Base-by-base conservation (phyloP, 2,329 filamentous ascomycete species). In the Fusarium agapanthi region DNA sequence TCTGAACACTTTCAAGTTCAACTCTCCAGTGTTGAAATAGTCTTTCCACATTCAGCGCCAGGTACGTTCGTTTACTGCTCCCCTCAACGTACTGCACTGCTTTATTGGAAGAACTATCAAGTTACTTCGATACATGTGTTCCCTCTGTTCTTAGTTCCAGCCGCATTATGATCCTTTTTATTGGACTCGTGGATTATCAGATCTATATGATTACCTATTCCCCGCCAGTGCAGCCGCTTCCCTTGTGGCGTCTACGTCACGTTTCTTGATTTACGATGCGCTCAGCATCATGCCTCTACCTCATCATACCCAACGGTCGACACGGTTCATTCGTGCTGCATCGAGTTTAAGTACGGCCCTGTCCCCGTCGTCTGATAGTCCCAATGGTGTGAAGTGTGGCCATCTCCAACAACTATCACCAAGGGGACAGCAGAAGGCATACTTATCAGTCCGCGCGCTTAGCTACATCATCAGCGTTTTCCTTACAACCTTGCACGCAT, bases 201-300 rank as follows among this genome's bases (percentile, higher is more conserved):
- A 40, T 54, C 47, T 51, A 60, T 71, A 59, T 50, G 57, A 63
- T 45, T 48, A 51, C 40, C 51, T 32, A 55, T 44, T 41, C 65
- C 69, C 65, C 61, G 70, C 70, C 65, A 61, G 57, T 61, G 53
- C 61, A 64, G 45, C n/a, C 59, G 58, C 44, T 45, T 41, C 61
- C 63, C 64, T 72, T 68, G 71, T 64, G 59, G 71, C 60, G 56
- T 64, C 65, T 76, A 76, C 75, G 74, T 76, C 75, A 76, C 74
- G 73, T 60, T 75, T 60, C 61, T 51, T 53, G 59, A 55, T 50
- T 50, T 72, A 55, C 62, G 62, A 66, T 75, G 67, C 65, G 71
- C 61, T 60, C 59, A 73, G 66, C 45, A 54, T 57, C 51, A 40
- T 55, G 43, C 26, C 69, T 45, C 61, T 51, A 38, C 48, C 26